These are phyloP conservation scores for Neopestalotiopsis clavispora DNA, from an alignment of 2,329 filamentous ascomycete genomes.

Conservation along the genomic window DNA sequence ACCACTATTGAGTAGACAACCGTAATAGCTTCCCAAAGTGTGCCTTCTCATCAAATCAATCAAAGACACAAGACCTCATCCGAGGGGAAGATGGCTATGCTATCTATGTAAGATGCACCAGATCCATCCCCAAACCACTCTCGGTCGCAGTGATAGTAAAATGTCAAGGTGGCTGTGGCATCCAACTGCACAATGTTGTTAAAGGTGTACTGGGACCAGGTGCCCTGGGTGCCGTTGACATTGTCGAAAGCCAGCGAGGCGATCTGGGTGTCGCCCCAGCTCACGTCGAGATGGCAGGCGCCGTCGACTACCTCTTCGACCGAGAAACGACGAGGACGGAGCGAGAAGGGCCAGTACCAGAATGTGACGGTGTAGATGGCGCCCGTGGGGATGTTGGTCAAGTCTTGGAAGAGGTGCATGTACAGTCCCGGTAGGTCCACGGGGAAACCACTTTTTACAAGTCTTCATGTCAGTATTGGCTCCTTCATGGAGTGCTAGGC, in stretches of 20 bases:
- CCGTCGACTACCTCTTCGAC: neutral
- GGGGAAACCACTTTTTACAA: neutral
- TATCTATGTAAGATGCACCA: neutral
- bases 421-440: neutral
- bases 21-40: no score
- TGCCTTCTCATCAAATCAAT: neutral
- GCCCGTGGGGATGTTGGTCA: neutral
- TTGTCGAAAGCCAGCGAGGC: neutral
- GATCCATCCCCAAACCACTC: neutral
- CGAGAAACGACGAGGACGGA: neutral
- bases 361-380: neutral
- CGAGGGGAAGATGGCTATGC: neutral
- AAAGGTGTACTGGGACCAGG: neutral
- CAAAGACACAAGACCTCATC: neutral
- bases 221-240: neutral
- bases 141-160: neutral
- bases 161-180: neutral
- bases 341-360: neutral
- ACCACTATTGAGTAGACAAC: no score
- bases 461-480: neutral
- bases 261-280: neutral
- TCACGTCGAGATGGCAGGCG: neutral
- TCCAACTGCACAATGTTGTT: neutral
- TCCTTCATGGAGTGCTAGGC: neutral
- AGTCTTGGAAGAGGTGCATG: neutral